These are phyloP conservation scores for Boletus semigastroideus DNA, from an alignment of 1,284 basidiomycete species.

Conservation along the genomic window DNA sequence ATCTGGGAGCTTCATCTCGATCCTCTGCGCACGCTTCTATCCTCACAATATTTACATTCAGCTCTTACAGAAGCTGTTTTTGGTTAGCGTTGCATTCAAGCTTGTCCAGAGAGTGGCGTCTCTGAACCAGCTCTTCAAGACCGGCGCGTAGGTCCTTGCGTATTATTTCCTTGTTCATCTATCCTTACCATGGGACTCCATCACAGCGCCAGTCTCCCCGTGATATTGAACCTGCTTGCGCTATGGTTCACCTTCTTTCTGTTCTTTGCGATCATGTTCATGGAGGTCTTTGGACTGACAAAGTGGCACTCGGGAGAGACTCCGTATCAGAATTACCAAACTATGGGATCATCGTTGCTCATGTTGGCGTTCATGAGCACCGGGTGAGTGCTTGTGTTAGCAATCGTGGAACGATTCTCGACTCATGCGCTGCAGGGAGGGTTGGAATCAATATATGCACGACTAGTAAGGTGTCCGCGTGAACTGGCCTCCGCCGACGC, in stretches of 20 bases:
- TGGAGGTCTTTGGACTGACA: slow-evolving; percentile 93
- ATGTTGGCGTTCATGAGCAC: slow-evolving; percentile 84
- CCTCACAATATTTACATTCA: slow-evolving; percentile 50
- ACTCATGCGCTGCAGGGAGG: slow-evolving; percentile 57
- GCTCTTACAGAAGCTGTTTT: slow-evolving; percentile 93
- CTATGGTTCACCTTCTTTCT: slow-evolving; percentile 93
- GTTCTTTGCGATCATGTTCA: slow-evolving; percentile 88
- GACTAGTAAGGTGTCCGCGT: slow-evolving; percentile 66
- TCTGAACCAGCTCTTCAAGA: slow-evolving; percentile 96
- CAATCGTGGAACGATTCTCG: background rate
- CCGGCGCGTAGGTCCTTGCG: slow-evolving; percentile 70
- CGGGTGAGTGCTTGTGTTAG: slow-evolving; percentile 45
- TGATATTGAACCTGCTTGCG: slow-evolving; percentile 82
- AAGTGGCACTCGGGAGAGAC: slow-evolving; percentile 80
- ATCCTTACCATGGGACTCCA: background rate
- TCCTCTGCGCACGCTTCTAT: slow-evolving; percentile 70
- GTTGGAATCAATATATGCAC: slow-evolving; percentile 96
- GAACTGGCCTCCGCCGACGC: background rate
- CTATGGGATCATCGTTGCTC: slow-evolving; percentile 78
- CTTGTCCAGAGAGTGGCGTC: slow-evolving; percentile 88
- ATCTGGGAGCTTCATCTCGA: slow-evolving; percentile 82
- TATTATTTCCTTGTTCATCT: slow-evolving; percentile 1
- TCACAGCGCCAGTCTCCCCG: slow-evolving; percentile 79
- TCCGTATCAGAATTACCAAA: slow-evolving; percentile 79
- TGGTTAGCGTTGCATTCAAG: slow-evolving; percentile 93